Percentiles rank a stretch among this genome's conserved stretches.
Conservation (phyloP, 2,329 filamentous ascomycete genomes). For the Fusarium sp. region DNA sequence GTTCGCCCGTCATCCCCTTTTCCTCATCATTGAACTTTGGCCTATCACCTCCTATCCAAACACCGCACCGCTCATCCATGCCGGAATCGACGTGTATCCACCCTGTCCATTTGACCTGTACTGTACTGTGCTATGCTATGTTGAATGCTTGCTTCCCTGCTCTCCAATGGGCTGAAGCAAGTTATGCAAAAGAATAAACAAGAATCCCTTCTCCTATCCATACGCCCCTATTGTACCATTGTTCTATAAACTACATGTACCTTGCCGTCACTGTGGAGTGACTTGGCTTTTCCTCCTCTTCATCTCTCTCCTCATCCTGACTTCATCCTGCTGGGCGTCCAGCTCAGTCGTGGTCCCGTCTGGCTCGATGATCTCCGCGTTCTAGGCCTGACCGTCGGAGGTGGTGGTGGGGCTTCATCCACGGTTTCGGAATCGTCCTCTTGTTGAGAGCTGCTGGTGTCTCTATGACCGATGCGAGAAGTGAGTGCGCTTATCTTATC, state of each 20-base stretch:
- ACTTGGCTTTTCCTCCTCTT: constrained; percentile 9
- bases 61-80: constrained; percentile 1
- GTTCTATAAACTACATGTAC: constrained; percentile 26
- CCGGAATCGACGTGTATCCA: background rate
- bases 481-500: constrained; percentile 53
- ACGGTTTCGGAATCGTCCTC: constrained; percentile 37
- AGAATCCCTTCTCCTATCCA: constrained; percentile 22
- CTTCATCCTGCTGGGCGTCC: constrained; percentile 35
- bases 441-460: constrained; percentile 32
- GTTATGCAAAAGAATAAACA: constrained; percentile 29
- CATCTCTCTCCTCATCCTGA: background rate
- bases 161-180: constrained; percentile 4
- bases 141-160: constrained; percentile 2
- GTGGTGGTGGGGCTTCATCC: constrained; percentile 25
- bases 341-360: constrained; percentile 31
- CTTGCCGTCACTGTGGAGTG: constrained; percentile 5
- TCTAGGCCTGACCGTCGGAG: constrained; percentile 17
- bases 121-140: constrained; percentile 23
- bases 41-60: constrained; percentile 9
- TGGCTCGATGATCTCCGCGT: constrained; percentile 36
- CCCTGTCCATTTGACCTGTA: constrained; percentile 13
- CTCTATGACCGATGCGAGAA: constrained; percentile 43
- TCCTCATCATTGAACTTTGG: constrained; percentile 18
- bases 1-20: constrained; percentile 17
- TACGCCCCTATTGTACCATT: constrained; percentile 29